These are phyloP conservation scores for Phaeotremella fagi DNA, from an alignment of 768 basidiomycete species.

Conservation along the genomic window DNA sequence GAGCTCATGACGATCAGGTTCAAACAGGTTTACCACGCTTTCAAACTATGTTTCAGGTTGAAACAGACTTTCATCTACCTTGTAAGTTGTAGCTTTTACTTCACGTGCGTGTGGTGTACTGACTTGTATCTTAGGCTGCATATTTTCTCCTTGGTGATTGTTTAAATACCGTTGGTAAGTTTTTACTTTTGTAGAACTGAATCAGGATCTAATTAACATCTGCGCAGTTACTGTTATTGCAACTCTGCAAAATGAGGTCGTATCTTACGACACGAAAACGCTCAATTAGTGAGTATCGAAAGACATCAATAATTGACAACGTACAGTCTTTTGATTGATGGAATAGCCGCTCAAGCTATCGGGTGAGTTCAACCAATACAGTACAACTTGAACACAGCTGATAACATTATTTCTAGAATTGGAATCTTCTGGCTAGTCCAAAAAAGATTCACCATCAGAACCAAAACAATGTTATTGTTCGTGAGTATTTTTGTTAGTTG, in stretches of 20 bases:
- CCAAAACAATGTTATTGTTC: conserved; percentile 37
- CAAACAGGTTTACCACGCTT: conserved; percentile 67
- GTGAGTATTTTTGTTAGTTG: conserved; percentile 13
- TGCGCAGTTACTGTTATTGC: conserved; percentile 23
- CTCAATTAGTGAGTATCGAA: conserved; percentile 32
- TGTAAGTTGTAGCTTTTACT: conserved; percentile 53
- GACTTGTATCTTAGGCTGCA: conserved; percentile 58
- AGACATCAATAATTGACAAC: not conserved
- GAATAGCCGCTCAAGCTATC: conserved; percentile 39
- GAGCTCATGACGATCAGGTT: no score
- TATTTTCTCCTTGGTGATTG: conserved; percentile 51
- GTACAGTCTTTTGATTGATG: conserved; percentile 37
- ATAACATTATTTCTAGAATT: conserved; percentile 14
- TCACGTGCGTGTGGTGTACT: no score
- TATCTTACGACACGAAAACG: conserved; percentile 39
- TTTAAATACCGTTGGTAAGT: conserved; percentile 38
- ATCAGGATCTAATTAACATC: conserved; percentile 20
- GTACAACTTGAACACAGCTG: not conserved
- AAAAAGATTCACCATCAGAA: conserved; percentile 29
- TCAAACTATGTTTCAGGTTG: conserved; percentile 58
- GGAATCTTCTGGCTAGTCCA: conserved; percentile 44
- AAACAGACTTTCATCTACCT: conserved; percentile 73
- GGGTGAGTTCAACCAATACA: conserved; percentile 10
- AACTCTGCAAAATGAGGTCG: conserved; percentile 41
- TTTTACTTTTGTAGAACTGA: not conserved